phyloP scores from a whole-genome alignment of 1,284 basidiomycete genomes.

The Cutaneotrichosporon arboriforme region DNA sequence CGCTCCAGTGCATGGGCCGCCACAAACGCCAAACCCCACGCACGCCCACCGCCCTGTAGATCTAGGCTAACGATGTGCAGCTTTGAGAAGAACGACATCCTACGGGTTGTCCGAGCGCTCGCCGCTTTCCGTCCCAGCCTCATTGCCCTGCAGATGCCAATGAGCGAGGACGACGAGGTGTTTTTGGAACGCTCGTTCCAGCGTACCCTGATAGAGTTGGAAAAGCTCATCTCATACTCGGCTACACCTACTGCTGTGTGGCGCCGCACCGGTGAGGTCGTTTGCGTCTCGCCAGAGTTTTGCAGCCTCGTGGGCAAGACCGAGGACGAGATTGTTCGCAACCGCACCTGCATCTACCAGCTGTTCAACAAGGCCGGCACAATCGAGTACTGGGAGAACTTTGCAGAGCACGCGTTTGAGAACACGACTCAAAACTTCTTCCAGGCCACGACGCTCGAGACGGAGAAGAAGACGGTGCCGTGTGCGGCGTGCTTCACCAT shows the following conservation, averaged over 20 bases:
- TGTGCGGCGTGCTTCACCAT: conserved; percentile 83
- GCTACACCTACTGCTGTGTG: conserved; percentile 99
- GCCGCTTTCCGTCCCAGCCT: conserved; percentile 91
- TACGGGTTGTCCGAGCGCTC: conserved; percentile 87
- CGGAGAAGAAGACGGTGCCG: conserved; percentile 52
- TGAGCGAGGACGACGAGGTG: conserved; percentile 85
- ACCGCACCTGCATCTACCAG: conserved; percentile 81
- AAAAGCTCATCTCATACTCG: conserved; percentile 93
- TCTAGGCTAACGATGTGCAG: conserved; percentile 48
- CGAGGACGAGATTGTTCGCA: conserved; percentile 71
- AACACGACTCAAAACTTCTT: conserved; percentile 93
- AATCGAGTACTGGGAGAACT: conserved; percentile 93
- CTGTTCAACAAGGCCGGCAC: conserved; percentile 83
- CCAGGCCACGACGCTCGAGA: conserved; percentile 69
- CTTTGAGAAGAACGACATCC: conserved; percentile 91
- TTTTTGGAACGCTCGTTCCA: conserved; percentile 96
- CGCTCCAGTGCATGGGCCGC: too few relatives aligned
- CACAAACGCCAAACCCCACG: too few relatives aligned
- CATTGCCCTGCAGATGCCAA: conserved; percentile 91
- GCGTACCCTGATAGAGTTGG: conserved; percentile 84
- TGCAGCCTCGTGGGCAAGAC: conserved; percentile 88
- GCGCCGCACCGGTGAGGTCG: conserved; percentile 96
- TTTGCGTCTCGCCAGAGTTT: conserved; percentile 92
- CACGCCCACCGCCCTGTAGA: too few relatives aligned
- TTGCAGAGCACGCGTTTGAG: conserved; percentile 89